phyloP scores from a whole-genome alignment of 352 stramenopile species.

The Phytophthora citricola region DNA sequence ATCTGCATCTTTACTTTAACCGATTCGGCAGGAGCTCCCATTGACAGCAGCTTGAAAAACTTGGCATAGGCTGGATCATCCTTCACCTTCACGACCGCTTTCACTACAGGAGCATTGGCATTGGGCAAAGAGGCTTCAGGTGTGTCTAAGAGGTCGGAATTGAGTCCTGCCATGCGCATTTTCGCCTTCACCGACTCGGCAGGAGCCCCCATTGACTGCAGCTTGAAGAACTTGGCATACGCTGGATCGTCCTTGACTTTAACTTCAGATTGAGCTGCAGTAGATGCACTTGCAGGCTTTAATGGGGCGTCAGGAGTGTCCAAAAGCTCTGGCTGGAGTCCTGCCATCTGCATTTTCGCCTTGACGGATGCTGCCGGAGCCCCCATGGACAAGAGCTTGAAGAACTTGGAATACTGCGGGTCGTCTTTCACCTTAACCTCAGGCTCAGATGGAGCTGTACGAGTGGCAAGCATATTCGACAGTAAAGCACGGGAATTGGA shows the following conservation, averaged over 20 bases:
- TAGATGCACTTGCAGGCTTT: conserved; percentile 4
- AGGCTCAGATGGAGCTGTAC: conserved; percentile 1
- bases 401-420: conserved; percentile 70
- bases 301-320: conserved; percentile 63
- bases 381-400: conserved; percentile 72
- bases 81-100: conserved; percentile 53
- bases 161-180: conserved; percentile 62
- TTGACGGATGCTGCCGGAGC: conserved; percentile 62
- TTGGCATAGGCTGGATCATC: conserved; percentile 73
- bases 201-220: conserved; percentile 67
- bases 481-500: conserved; percentile 22
- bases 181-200: conserved; percentile 62
- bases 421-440: conserved; percentile 58
- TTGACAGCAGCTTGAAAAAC: conserved; percentile 76
- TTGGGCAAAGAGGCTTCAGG: conserved; percentile 52
- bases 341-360: conserved; percentile 77
- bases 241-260: conserved; percentile 68
- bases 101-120: conserved; percentile 6
- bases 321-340: conserved; percentile 77
- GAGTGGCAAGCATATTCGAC: conserved; percentile 22
- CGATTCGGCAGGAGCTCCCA: conserved; percentile 59
- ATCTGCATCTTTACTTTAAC: conserved; percentile 78
- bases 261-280: conserved; percentile 21
- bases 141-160: conserved; percentile 74
- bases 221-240: conserved; percentile 80